Percentiles rank a stretch among this genome's conserved stretches.
phyloP scores from a whole-genome alignment of 495 filamentous ascomycete genomes.

The Cryomyces minteri region DNA sequence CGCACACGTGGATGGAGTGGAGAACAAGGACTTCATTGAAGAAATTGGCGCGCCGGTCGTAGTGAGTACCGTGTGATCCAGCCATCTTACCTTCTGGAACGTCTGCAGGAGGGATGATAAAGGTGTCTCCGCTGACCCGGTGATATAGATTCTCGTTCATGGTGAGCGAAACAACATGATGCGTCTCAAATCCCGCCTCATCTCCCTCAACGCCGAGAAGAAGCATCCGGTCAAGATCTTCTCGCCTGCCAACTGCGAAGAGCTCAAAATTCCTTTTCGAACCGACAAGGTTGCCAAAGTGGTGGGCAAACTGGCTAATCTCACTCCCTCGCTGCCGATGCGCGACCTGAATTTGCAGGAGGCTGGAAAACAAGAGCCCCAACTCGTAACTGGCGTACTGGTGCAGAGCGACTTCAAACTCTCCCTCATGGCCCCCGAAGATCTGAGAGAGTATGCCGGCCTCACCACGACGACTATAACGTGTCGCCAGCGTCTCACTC shows the following conservation, averaged over 20 bases:
- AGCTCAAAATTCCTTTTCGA: slow-evolving; percentile 85
- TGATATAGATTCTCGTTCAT: slow-evolving; percentile 68
- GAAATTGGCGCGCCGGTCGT: slow-evolving; percentile 81
- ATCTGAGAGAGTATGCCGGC: slow-evolving; percentile 87
- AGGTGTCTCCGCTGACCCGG: slow-evolving; percentile 10
- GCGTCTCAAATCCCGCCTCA: slow-evolving; percentile 78
- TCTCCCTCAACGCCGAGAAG: slow-evolving; percentile 76
- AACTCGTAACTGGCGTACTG: slow-evolving; percentile 69
- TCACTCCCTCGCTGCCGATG: slow-evolving; percentile 36
- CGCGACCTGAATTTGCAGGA: slow-evolving; percentile 13
- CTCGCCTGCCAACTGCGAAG: slow-evolving; percentile 85
- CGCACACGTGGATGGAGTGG: slow-evolving; percentile 88
- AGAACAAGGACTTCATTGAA: slow-evolving; percentile 90
- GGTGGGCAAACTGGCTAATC: slow-evolving; percentile 77
- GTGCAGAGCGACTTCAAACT: slow-evolving; percentile 96
- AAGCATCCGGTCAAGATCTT: slow-evolving; percentile 70
- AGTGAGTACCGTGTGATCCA: slow-evolving; percentile 31
- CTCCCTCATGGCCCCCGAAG: slow-evolving; percentile 88
- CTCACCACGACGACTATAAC: slow-evolving; percentile 81
- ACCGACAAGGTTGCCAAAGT: slow-evolving; percentile 94
- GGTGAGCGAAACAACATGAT: slow-evolving; percentile 98
- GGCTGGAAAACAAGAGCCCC: slow-evolving; percentile 26
- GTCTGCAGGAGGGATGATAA: neutral
- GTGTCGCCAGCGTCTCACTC: slow-evolving; percentile 72
- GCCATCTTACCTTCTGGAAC: neutral